phyloP scores from a whole-genome alignment of 2,329 filamentous ascomycete species.

The Juglanconis juglandina region DNA sequence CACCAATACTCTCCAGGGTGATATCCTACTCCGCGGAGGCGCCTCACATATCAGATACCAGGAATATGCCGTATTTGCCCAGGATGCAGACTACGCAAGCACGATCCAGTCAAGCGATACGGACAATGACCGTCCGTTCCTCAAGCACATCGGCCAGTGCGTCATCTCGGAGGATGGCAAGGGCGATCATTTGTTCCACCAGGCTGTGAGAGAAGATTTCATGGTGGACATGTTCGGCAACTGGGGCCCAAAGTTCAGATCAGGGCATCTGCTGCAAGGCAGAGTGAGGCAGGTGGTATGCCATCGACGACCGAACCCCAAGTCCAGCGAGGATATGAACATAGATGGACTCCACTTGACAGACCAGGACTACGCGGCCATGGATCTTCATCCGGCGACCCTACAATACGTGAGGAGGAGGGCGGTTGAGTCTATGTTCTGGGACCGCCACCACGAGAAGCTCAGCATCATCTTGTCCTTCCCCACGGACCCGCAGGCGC shows the following conservation, averaged over 20 bases:
- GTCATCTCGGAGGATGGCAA: constrained; percentile 31
- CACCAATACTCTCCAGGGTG: constrained; percentile 29
- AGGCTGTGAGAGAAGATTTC: constrained; percentile 30
- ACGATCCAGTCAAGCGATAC: constrained; percentile 19
- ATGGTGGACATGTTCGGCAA: constrained; percentile 27
- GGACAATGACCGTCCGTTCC: constrained; percentile 13
- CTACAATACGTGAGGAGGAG: constrained; percentile 36
- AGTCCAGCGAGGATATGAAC: constrained; percentile 23
- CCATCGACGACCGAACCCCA: constrained; percentile 30
- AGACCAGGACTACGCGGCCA: constrained; percentile 30
- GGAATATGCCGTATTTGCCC: constrained; percentile 34
- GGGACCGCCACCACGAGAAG: constrained; percentile 35
- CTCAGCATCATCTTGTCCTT: constrained; percentile 42
- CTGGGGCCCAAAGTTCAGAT: constrained; percentile 6
- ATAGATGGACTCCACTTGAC: constrained; percentile 36
- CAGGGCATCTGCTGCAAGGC: constrained; percentile 27
- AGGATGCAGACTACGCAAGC: constrained; percentile 20
- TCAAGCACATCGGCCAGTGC: constrained; percentile 29
- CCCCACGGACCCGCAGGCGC: constrained; percentile 40
- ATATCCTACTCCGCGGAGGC: constrained; percentile 30
- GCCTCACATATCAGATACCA: constrained; percentile 35
- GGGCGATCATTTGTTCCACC: constrained; percentile 30
- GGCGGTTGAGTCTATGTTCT: constrained; percentile 38
- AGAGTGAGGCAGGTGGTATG: constrained; percentile 37
- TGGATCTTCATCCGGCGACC: constrained; percentile 37